These are phyloP conservation scores for Peterozyma toletana DNA, from an alignment of 805 yeast species.

Conservation along the genomic window DNA sequence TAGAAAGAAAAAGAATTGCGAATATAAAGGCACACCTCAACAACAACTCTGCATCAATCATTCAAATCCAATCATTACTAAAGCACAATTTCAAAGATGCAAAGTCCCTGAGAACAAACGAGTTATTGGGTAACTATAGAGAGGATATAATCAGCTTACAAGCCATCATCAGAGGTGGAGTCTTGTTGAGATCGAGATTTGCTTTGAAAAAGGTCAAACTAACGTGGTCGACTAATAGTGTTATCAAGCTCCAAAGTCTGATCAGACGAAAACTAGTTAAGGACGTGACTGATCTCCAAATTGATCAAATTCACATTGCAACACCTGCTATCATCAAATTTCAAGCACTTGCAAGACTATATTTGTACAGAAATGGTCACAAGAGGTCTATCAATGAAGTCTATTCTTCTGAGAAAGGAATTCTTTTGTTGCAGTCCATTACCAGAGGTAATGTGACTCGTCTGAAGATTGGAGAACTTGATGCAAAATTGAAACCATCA, in stretches of 20 bases:
- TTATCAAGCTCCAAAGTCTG: constrained; percentile 31
- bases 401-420: constrained; percentile 16
- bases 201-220: constrained; percentile 13
- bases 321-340: constrained; percentile 15
- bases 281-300: constrained; percentile 3
- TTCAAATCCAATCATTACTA: constrained; percentile 31
- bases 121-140: constrained; percentile 13
- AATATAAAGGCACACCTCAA: constrained; percentile 8
- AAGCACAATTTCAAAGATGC: constrained; percentile 19
- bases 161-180: constrained; percentile 25
- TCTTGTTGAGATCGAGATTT: constrained; percentile 12
- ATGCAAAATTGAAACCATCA: constrained; percentile 4
- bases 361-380: constrained; percentile 13
- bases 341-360: constrained; percentile 31
- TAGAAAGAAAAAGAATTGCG: constrained; percentile 21
- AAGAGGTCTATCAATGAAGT: constrained; percentile 13
- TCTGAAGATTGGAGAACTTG: not conserved
- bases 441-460: constrained; percentile 18
- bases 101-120: constrained; percentile 11
- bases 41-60: constrained; percentile 21
- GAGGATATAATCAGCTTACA: constrained; percentile 23
- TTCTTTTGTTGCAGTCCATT: constrained; percentile 32
- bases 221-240: constrained; percentile 13
- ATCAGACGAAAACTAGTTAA: constrained; percentile 27
- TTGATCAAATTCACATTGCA: constrained; percentile 9